phyloP scores from a whole-genome alignment of 2,329 filamentous ascomycete genomes.

The Aureobasidium vineae region DNA sequence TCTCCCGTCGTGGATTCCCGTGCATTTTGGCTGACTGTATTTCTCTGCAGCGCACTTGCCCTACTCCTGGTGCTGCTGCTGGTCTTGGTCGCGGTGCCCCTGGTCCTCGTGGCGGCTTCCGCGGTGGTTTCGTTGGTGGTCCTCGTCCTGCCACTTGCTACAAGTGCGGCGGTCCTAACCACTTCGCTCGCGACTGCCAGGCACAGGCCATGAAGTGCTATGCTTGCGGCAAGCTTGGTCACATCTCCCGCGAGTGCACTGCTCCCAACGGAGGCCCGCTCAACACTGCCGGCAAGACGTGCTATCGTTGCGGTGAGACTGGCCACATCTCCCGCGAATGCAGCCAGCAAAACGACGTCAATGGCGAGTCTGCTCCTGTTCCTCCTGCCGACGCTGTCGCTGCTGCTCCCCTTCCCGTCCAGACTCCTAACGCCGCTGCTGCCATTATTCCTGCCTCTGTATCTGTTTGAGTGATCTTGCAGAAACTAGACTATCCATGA shows the following conservation, averaged over 20 bases:
- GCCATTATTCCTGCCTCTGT: slow-evolving; percentile 47
- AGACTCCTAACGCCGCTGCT: slow-evolving; percentile 38
- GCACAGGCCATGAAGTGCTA: slow-evolving; percentile 99
- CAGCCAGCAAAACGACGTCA: slow-evolving; percentile 63
- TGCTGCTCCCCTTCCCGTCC: slow-evolving; percentile 47
- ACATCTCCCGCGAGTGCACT: slow-evolving; percentile 94
- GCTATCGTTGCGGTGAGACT: slow-evolving; percentile 94
- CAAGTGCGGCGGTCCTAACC: slow-evolving; percentile 82
- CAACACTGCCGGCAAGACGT: slow-evolving; percentile 96
- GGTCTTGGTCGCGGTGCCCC: slow-evolving; percentile 59
- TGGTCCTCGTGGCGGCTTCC: slow-evolving; percentile 48
- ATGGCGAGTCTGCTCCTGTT: slow-evolving; percentile 39
- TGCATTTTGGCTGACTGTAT: not conserved
- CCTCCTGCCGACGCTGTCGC: slow-evolving; percentile 43
- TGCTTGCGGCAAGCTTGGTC: slow-evolving; percentile 90
- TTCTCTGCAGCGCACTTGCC: slow-evolving; percentile 68
- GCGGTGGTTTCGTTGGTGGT: slow-evolving; percentile 68
- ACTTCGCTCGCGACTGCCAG: slow-evolving; percentile 98
- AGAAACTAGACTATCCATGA: not conserved
- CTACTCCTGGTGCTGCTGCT: slow-evolving; percentile 67
- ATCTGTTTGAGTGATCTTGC: slow-evolving; percentile 42
- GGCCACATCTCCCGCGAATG: slow-evolving; percentile 97
- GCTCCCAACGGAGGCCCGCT: slow-evolving; percentile 93
- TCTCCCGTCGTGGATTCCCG: not conserved
- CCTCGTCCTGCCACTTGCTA: slow-evolving; percentile 66